Percentiles rank a stretch among this genome's conserved stretches.
Conservation (phyloP, 495 filamentous ascomycete genomes). For the Massariosphaeria phaeospora region DNA sequence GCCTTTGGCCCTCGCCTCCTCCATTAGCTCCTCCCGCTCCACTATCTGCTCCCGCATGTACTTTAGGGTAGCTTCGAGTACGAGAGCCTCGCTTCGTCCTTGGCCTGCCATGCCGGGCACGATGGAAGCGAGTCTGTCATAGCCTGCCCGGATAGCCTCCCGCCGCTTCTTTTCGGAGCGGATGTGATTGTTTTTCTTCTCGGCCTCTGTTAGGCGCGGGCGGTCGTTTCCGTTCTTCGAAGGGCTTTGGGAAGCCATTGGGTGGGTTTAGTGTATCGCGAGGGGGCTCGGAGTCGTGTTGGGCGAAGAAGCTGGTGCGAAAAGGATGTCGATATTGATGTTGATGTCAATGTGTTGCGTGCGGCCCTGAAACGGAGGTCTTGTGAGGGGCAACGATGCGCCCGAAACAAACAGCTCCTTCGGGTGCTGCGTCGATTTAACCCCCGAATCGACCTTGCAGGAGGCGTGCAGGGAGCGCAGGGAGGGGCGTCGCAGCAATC, state of each 20-base stretch:
- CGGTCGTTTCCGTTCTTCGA: conserved; percentile 45
- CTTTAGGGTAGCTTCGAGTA: conserved; percentile 69
- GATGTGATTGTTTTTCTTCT: conserved; percentile 91
- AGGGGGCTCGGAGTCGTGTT: neutral
- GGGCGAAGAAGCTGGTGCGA: neutral
- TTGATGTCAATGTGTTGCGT: too few relatives aligned
- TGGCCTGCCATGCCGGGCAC: conserved; percentile 81
- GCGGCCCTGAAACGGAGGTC: neutral
- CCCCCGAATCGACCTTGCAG: too few relatives aligned
- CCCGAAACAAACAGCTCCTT: neutral
- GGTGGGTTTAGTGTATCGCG: neutral
- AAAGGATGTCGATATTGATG: too few relatives aligned
- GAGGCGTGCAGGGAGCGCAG: neutral
- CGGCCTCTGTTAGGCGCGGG: conserved; percentile 74
- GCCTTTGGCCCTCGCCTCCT: conserved; percentile 10
- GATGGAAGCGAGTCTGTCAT: conserved; percentile 74
- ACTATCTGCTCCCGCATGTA: conserved; percentile 61
- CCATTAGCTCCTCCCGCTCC: conserved; percentile 17
- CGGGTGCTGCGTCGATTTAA: neutral
- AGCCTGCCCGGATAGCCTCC: conserved; percentile 78
- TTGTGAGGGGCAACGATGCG: neutral
- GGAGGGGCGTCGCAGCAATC: neutral
- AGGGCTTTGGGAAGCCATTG: conserved; percentile 26
- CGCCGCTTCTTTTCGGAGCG: conserved; percentile 86
- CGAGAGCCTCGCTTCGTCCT: conserved; percentile 77